Evolutionary conservation across 495 filamentous ascomycete species (phyloP), one percentile per base, ranked within the genome.

Genomic region (Delitschia confertaspora): DNA sequence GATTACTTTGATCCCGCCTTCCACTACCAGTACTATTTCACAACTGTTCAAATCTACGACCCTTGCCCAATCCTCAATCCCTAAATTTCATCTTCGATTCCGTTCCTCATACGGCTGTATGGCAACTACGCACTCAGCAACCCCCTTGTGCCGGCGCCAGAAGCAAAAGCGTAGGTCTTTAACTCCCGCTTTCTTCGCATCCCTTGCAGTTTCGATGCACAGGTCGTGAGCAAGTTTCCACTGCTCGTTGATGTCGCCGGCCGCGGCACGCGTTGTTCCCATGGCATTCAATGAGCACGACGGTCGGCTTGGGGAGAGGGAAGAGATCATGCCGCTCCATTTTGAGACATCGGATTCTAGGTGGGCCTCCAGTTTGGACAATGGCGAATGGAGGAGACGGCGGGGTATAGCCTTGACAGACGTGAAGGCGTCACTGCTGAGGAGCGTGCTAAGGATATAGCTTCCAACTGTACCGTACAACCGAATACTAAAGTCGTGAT

Each of bases 221-320:
- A 85, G 65, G 57, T 81, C 81, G 60, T 82, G 73, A 60, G 88
- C 83, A 26, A 88, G 76, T 53, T 82, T 82, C 56, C 80, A 77
- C 60, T 87, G 83, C 51, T 80, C 78, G 24, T 74, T 74, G 47
- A 86, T 70, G 30, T 80, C 73, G 21, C 83, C 83, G 0, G 80
- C 82, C 23, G 70, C 69, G 0, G 50, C 72, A 14, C 73, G 69
- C 4, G 83, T 86, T 1, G 82, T 86, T 33, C 69, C 83, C 16
- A 88, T 67, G 11, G 76, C 66, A 0, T 80, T 82, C 45, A 82
- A 68, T 55, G 82, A 75, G 32, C 76, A 68, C 1, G 67, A 59
- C 0, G 81, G 82, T n/a, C n/a, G n/a, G 0, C 69, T 38, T 0
- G 81, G 80, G 0, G 62, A 43, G 23, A 81, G 65, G 3, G 67